A percentile compares a stretch with the other conserved stretches of the same genome.
Evolutionary conservation across 352 stramenopile species (phyloP).

Genomic region (Halophytophthora batemanensis): DNA sequence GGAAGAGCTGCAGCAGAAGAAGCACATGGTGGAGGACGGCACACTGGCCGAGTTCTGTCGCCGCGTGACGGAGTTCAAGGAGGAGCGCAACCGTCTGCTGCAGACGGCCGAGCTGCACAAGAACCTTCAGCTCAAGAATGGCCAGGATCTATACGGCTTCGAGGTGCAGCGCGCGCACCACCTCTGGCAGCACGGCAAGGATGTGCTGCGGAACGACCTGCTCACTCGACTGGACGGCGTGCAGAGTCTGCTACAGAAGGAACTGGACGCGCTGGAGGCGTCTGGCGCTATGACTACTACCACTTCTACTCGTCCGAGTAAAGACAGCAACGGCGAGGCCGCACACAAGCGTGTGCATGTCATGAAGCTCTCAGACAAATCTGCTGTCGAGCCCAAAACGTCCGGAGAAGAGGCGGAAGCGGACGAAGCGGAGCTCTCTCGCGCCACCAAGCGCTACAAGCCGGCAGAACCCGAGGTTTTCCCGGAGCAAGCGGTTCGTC

Average conservation of each 20-base stretch:
- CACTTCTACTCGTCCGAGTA: slow-evolving; percentile 5
- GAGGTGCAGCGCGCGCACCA: slow-evolving; percentile 70
- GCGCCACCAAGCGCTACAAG: slow-evolving; percentile 49
- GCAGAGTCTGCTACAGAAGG: slow-evolving; percentile 37
- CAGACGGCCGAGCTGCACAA: slow-evolving; percentile 79
- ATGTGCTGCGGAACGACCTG: slow-evolving; percentile 52
- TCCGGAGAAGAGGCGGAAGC: slow-evolving; percentile 25
- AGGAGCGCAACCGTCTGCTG: slow-evolving; percentile 70
- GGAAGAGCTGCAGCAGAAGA: slow-evolving; percentile 77
- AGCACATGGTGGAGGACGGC: slow-evolving; percentile 80
- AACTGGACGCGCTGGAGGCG: slow-evolving; percentile 43
- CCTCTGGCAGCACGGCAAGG: slow-evolving; percentile 61
- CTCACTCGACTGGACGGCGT: slow-evolving; percentile 45
- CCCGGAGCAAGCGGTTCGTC: slow-evolving; percentile 38
- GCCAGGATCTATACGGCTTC: slow-evolving; percentile 73
- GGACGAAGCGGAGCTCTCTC: slow-evolving; percentile 22
- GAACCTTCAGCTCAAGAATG: slow-evolving; percentile 84
- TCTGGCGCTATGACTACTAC: slow-evolving; percentile 15
- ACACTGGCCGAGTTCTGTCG: slow-evolving; percentile 80
- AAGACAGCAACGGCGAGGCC: slow-evolving; percentile 3
- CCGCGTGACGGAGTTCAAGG: slow-evolving; percentile 80
- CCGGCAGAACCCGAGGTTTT: slow-evolving; percentile 32
- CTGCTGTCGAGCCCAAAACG: slow-evolving; percentile 8
- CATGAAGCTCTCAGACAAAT: slow-evolving; percentile 13
- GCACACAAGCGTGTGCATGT: slow-evolving; percentile 7